Evolutionary conservation across 164 flowering plant genomes (phyloP), one percentile per base, ranked within the genome.

Genomic region (Magnolia sinica): DNA sequence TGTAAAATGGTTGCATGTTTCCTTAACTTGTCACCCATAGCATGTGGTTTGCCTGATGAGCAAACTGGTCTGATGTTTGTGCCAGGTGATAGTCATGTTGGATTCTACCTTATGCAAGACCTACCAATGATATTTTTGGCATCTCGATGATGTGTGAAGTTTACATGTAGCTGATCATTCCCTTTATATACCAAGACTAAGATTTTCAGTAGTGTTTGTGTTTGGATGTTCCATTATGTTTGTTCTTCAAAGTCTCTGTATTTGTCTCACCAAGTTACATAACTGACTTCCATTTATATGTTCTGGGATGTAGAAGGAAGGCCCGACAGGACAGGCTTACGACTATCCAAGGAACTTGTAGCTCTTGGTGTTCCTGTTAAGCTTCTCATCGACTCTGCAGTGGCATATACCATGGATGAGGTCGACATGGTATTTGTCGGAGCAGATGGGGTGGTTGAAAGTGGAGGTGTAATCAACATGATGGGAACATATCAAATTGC

Each of bases 401-500:
- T 91, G 78, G 97, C 97, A 22, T 96, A 96, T 80, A 77, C 86
- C 19, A 91, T 96, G 98, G 98, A 94, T 82, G 98, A 94, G 84
- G 89, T 94, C 61, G 97, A 96, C 84, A 96, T 94, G 99, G 97
- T 96, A 22, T 84, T 96, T 79, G 94, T 94, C 64, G 97, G 98
- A 52, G 98, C 99, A 18, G 98, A 96, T 83, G 99, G 99, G 27
- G 98, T 96, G 66, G 99, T 94, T 58, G 99, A 96, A 82, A 96
- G 97, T 81, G 99, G 99, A 55, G 98, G 99, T 10, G 87, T 94
- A 55, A 96, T 96, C 73, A 96, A 92, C 87, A 92, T 94, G 97
- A 92, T 96, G 97, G 99, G 98, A 5, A 92, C 99, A 64, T 96
- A 92, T 81, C 99, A 96, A 83, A 91, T 89, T 85, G 95, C 98